Conservation (phyloP, 345 rosid genomes). For the Rhodamnia rubescens region DNA sequence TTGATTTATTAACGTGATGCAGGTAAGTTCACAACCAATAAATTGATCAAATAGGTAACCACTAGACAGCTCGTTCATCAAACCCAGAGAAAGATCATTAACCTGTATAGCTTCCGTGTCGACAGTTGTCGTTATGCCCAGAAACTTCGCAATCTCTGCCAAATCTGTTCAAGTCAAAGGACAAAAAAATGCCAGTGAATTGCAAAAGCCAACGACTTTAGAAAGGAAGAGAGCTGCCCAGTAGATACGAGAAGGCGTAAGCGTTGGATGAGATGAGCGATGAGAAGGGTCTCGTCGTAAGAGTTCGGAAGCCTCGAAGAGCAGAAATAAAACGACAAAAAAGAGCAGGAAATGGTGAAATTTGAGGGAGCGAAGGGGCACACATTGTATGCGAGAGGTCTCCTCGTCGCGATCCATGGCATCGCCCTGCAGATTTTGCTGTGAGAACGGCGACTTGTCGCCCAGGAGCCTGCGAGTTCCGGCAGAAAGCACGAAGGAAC, state of each 20-base stretch:
- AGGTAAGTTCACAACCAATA: background rate
- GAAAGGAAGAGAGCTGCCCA: too few species aligned
- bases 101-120: conserved; percentile 95
- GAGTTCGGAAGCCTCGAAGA: too few species aligned
- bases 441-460: conserved; percentile 93
- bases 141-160: conserved; percentile 93
- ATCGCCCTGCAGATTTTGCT: conserved; percentile 74
- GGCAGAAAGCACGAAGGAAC: background rate
- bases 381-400: conserved; percentile 86
- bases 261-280: too few species aligned
- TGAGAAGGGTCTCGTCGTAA: too few species aligned
- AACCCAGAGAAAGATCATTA: background rate
- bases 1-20: background rate
- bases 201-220: background rate
- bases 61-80: too few species aligned
- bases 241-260: too few species aligned
- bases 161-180: conserved; percentile 33
- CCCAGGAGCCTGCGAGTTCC: conserved; percentile 57
- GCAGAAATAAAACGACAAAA: background rate
- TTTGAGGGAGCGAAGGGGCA: background rate
- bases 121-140: conserved; percentile 64
- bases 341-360: background rate
- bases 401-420: conserved; percentile 89
- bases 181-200: background rate
- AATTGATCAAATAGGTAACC: too few species aligned